Evolutionary conservation across 768 basidiomycete species (phyloP).

Genomic region (Phallus indusiatus): DNA sequence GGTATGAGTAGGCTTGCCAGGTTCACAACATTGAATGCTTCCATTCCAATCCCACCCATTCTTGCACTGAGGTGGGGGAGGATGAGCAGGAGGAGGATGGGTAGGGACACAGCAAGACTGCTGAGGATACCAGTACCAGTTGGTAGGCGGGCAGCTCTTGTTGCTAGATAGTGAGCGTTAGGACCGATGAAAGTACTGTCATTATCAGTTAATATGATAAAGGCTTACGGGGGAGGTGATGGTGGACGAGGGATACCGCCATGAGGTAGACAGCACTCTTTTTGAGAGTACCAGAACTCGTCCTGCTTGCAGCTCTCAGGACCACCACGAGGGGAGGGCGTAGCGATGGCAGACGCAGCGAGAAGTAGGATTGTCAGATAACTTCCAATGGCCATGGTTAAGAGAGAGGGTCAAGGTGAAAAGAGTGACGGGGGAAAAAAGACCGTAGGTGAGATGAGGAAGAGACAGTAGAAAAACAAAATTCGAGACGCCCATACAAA

Average conservation of each 20-base stretch:
- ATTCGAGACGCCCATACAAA: background rate
- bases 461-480: background rate
- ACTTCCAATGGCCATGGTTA: constrained; percentile 2
- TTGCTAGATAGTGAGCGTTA: background rate
- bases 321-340: background rate
- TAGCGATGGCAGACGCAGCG: constrained; percentile 3
- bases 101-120: constrained; percentile 47
- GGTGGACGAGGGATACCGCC: background rate
- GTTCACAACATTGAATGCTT: constrained; percentile 33
- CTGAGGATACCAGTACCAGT: constrained; percentile 39
- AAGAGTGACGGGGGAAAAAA: background rate
- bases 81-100: constrained; percentile 28
- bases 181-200: background rate
- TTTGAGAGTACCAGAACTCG: constrained; percentile 4
- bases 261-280: constrained; percentile 6
- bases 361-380: constrained; percentile 4
- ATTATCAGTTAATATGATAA: background rate
- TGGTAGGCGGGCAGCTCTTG: constrained; percentile 31
- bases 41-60: constrained; percentile 38
- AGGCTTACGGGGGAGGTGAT: constrained; percentile 3
- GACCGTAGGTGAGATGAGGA: background rate
- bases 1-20: constrained; percentile 22
- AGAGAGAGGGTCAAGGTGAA: background rate
- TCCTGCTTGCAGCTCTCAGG: background rate
- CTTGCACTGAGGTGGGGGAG: constrained; percentile 34